Base-by-base conservation (phyloP, 352 stramenopile species). In the Phytopythium montanum region DNA sequence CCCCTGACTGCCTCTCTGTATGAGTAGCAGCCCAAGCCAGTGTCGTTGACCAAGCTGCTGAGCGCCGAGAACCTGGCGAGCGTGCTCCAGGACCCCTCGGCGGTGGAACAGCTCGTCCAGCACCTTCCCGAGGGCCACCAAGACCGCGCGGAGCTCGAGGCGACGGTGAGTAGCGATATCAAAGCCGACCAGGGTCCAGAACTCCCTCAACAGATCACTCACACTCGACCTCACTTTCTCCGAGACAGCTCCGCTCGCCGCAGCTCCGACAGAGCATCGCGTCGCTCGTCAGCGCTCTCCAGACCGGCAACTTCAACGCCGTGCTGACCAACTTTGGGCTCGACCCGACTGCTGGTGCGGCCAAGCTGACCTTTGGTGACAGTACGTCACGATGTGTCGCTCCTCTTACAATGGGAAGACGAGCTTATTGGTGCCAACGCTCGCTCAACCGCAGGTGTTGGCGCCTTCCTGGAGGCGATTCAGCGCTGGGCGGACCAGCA, bases 321-420 rank as follows among this genome's bases (percentile, higher is more conserved):
- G 81, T 98, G 36, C 75, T 97, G 65, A 74, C 85, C 46, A 97
- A 96, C 64, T 97, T 97, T 59, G 87, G 85, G 3, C 70, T 98
- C 38, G 76, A 97, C 50, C 74, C 85, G 26, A 56, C 76, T 12
- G 88, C 86, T 34, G 88, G 89, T 25, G 85, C 85, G 31, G 70
- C 60, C 44, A 92, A 96, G 58, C 77, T 97, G 28, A 71, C 84
- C 21, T 84, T 81, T 53, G 91, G 91, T 25, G 89, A 97, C 60
- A 70, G 85, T 93, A 73, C 42, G 77, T 73, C n/a, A n/a, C n/a
- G n/a, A n/a, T 54, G 12, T 23, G 18, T 12, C 3, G n/a, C 44
- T 29, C 21, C 19, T 9, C 14, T 29, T 13, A 14, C 26, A 23
- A 23, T 25, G 44, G 14, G 45, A 52, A 29, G 7, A 21, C 16